Base-by-base conservation (phyloP, 2,329 filamentous ascomycete genomes). In the Fusarium humuli region DNA sequence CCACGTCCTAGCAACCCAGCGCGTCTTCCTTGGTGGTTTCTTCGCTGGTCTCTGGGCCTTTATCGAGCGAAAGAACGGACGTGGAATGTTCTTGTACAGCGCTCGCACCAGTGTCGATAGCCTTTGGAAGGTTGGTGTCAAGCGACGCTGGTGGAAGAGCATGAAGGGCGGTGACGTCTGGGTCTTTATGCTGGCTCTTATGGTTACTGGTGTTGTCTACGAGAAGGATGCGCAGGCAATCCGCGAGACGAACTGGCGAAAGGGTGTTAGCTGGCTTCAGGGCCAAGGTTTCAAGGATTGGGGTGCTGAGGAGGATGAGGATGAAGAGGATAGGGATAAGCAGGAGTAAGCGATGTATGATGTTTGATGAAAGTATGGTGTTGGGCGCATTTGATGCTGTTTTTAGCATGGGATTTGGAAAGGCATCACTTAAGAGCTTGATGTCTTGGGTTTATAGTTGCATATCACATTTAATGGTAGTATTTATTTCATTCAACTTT, bases 71-170 rank as follows among this genome's bases (percentile, higher is more conserved):
- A 83, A 84, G 52, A 83, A 86, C 65, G 88, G 91, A 44, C 83
- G 92, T 18, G 85, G 86, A 2, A 87, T 93, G 57, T 97, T 97
- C 79, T 75, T 98, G 65, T 96, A 96, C 79, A 90, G 89, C 69
- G 89, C 92, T 30, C 87, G 94, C 4, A 83, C 91, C n/a, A 94
- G 91, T 64, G 84, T 97, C 30, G 92, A 97, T 78, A 93, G 89
- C 40, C 80, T 94, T 47, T 98, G 94, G 93, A 97, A 97, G 83
- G 93, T 97, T 0, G 94, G 94, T n/a, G 88, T 92, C 58, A 98
- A 98, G 88, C 85, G 91, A 34, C 88, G 93, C 2, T 94, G 94
- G 89, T 97, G 95, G 94, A 89, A 87, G 70, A 93, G 93, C 13
- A 86, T 96, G 78, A 88, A 87, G 74, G 92, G 93, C 40, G 94